Evolutionary conservation across 306 rosid species (phyloP).

Genomic region (Amphicarpaea edgeworthii): DNA sequence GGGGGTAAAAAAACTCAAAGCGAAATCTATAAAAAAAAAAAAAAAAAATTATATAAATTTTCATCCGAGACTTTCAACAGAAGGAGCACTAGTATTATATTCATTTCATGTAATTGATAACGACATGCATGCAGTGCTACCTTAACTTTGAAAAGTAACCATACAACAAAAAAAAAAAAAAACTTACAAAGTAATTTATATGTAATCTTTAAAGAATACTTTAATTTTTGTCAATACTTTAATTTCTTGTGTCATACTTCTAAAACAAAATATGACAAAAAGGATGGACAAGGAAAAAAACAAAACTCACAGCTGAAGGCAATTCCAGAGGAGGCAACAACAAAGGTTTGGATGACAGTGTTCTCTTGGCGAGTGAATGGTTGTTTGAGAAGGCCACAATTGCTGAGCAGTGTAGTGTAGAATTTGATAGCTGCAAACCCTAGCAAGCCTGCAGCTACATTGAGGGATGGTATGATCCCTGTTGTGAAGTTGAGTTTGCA

Average conservation of each 20-base stretch:
- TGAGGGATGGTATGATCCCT: conserved; percentile 79
- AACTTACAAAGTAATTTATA: too few species aligned
- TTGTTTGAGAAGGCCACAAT: conserved; percentile 57
- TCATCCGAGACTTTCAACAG: neutral
- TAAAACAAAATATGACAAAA: neutral
- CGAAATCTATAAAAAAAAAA: neutral
- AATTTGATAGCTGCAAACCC: conserved; percentile 68
- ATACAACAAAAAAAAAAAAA: too few species aligned
- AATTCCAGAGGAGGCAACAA: conserved; percentile 89
- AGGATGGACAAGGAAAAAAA: neutral
- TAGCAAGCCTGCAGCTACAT: conserved; percentile 74
- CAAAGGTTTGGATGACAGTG: conserved; percentile 80
- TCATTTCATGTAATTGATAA: neutral
- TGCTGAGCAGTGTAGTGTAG: conserved; percentile 55
- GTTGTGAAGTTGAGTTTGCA: conserved; percentile 80
- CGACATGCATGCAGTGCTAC: neutral
- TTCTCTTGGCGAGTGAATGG: conserved; percentile 90
- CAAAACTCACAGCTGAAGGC: conserved; percentile 72
- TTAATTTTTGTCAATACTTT: too few species aligned
- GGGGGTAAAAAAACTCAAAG: neutral
- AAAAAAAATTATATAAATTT: neutral
- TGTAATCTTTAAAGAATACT: too few species aligned
- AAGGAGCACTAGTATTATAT: neutral
- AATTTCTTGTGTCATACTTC: too few species aligned
- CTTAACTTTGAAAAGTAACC: neutral